A percentile compares a stretch with the other conserved stretches of the same genome.
These are phyloP conservation scores for Ogataea philodendri DNA, from an alignment of 805 yeast species.

Conservation along the genomic window DNA sequence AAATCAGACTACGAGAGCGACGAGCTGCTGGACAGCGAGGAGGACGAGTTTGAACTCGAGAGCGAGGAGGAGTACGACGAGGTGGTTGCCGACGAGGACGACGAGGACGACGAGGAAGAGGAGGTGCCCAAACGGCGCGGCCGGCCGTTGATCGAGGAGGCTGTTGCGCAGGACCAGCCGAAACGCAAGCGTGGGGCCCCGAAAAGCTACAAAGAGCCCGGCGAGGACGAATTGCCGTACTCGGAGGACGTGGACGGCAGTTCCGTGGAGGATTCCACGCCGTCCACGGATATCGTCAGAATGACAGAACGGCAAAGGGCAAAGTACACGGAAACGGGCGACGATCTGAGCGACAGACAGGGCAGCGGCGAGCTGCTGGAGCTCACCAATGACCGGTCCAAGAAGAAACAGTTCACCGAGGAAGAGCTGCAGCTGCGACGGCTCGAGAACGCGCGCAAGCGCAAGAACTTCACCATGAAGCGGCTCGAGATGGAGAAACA, in stretches of 20 bases:
- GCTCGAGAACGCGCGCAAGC: constrained; percentile 83
- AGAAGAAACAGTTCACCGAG: constrained; percentile 64
- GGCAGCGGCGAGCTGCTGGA: constrained; percentile 33
- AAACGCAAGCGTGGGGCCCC: constrained; percentile 17
- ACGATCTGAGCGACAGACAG: constrained; percentile 24
- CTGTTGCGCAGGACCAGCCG: constrained; percentile 5
- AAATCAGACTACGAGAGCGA: constrained; percentile 15
- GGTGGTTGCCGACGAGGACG: constrained; percentile 9
- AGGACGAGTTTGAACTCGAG: constrained; percentile 20
- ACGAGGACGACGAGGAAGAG: constrained; percentile 34
- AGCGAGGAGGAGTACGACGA: constrained; percentile 21
- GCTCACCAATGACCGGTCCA: constrained; percentile 39
- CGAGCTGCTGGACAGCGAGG: constrained; percentile 18
- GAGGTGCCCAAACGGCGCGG: constrained; percentile 19
- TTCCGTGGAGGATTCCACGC: constrained; percentile 42
- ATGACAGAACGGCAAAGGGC: constrained; percentile 60
- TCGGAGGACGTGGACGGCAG: constrained; percentile 27
- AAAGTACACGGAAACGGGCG: constrained; percentile 35
- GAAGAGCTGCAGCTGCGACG: constrained; percentile 80
- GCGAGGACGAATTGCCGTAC: constrained; percentile 14
- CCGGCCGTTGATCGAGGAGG: constrained; percentile 11
- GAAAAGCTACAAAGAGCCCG: constrained; percentile 22
- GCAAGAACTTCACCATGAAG: constrained; percentile 80
- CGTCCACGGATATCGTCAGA: constrained; percentile 42
- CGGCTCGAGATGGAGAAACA: constrained; percentile 88